Conservation (phyloP, 1,284 basidiomycete genomes). For the Pseudozyma sp. region DNA sequence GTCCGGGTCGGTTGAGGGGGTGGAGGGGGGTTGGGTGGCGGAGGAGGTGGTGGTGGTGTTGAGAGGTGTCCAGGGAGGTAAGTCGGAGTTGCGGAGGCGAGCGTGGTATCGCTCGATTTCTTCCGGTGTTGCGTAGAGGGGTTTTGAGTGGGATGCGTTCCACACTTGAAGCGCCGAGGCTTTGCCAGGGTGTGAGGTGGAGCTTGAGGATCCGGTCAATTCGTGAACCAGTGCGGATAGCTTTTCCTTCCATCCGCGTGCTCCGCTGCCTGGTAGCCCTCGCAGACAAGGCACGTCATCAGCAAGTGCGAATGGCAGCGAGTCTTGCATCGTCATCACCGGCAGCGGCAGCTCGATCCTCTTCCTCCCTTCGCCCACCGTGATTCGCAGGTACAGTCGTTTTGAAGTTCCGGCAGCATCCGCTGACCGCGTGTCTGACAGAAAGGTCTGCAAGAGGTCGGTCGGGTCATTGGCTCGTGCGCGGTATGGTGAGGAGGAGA, state of each 20-base stretch:
- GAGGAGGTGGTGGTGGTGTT: background rate
- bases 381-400: constrained; percentile 20
- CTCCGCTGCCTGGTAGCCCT: constrained; percentile 3
- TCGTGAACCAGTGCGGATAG: background rate
- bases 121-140: constrained; percentile 19
- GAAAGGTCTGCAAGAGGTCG: constrained; percentile 20
- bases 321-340: constrained; percentile 12
- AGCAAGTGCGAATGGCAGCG: constrained; percentile 34
- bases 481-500: constrained; percentile 26
- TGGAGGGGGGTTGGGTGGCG: background rate
- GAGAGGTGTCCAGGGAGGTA: constrained; percentile 33
- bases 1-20: background rate
- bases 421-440: constrained; percentile 26
- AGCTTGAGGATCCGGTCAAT: background rate
- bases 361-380: background rate
- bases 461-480: constrained; percentile 23
- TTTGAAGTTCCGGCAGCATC: background rate
- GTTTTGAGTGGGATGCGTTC: constrained; percentile 9
- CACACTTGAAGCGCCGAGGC: constrained; percentile 18
- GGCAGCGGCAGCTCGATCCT: constrained; percentile 22
- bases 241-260: background rate
- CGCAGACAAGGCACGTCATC: constrained; percentile 41
- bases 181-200: background rate
- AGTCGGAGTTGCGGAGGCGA: background rate
- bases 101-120: constrained; percentile 10